Conservation (phyloP, 1,284 basidiomycete genomes). For the Trichosporon sp. region DNA sequence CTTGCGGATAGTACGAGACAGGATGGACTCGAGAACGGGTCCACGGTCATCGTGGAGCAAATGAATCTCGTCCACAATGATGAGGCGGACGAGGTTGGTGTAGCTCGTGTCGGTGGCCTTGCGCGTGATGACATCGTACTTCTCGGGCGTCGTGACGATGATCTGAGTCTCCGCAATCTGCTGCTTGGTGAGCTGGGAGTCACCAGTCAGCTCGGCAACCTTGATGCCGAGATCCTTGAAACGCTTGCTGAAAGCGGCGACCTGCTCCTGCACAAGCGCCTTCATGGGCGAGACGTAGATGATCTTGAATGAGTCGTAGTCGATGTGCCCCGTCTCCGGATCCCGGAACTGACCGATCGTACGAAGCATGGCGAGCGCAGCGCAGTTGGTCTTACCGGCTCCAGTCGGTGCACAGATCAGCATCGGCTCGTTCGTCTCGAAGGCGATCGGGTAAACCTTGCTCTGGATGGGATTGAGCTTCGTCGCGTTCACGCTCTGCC, state of each 20-base stretch:
- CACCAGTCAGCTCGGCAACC: slow-evolving; percentile 93
- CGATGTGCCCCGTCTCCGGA: slow-evolving; percentile 74
- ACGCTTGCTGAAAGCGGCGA: slow-evolving; percentile 83
- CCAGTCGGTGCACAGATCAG: slow-evolving; percentile 97
- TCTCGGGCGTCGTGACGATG: slow-evolving; percentile 98
- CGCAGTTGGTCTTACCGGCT: slow-evolving; percentile 99
- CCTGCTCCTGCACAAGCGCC: slow-evolving; percentile 94
- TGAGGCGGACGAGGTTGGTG: slow-evolving; percentile 90
- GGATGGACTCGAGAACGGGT: slow-evolving; percentile 88
- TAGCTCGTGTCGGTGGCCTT: slow-evolving; percentile 96
- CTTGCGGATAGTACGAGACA: slow-evolving; percentile 83
- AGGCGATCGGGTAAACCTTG: slow-evolving; percentile 86
- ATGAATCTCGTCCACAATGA: slow-evolving; percentile 99
- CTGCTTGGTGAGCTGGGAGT: slow-evolving; percentile 95
- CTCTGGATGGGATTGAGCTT: slow-evolving; percentile 86
- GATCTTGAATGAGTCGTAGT: slow-evolving; percentile 90
- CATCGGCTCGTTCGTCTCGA: slow-evolving; percentile 89
- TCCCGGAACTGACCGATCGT: slow-evolving; percentile 80
- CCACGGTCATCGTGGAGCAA: slow-evolving; percentile 96
- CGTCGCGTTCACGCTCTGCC: slow-evolving; percentile 54
- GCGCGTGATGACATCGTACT: slow-evolving; percentile 98
- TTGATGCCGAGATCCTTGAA: slow-evolving; percentile 76
- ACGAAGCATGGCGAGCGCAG: slow-evolving; percentile 87
- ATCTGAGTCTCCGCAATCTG: slow-evolving; percentile 97
- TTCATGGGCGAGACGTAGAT: slow-evolving; percentile 99